Evolutionary conservation across 176 grass and related monocot species (phyloP).

Genomic region (Saccharum spontaneum): DNA sequence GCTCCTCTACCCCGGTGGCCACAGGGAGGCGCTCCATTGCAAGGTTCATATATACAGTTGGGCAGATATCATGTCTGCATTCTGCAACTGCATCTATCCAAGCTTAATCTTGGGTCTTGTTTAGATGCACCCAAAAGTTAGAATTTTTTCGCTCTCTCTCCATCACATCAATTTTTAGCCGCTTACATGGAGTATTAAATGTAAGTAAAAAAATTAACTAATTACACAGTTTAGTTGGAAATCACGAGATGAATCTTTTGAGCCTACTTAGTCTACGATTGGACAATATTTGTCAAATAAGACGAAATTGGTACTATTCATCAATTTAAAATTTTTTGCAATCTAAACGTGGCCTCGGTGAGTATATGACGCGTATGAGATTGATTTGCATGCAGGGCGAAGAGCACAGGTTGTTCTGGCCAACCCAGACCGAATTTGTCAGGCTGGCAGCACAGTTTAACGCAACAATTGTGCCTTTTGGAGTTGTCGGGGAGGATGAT

Average conservation of each 20-base stretch:
- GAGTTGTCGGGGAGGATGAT: conserved; percentile 73
- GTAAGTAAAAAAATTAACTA: too few relatives aligned
- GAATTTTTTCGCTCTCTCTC: too few relatives aligned
- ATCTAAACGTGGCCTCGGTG: too few relatives aligned
- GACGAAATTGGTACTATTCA: too few relatives aligned
- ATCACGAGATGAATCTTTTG: too few relatives aligned
- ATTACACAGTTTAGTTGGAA: too few relatives aligned
- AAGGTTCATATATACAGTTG: conserved; percentile 27
- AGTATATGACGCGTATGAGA: background rate
- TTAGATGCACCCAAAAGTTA: too few relatives aligned
- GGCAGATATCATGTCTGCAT: background rate
- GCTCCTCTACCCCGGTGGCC: conserved; percentile 72
- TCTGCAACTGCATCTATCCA: background rate
- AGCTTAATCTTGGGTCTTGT: background rate
- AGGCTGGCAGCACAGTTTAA: conserved; percentile 63
- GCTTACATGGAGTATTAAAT: too few relatives aligned
- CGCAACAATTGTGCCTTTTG: conserved; percentile 68
- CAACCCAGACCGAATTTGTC: conserved; percentile 55
- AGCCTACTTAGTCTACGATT: too few relatives aligned
- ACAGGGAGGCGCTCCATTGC: conserved; percentile 60
- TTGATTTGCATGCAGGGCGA: conserved; percentile 46
- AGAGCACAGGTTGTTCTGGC: conserved; percentile 64
- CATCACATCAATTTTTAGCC: too few relatives aligned
- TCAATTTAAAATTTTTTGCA: too few relatives aligned
- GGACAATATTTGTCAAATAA: too few relatives aligned